Evolutionary conservation across 2,329 filamentous ascomycete species (phyloP).

Genomic region (Aspergillus clavatus): DNA sequence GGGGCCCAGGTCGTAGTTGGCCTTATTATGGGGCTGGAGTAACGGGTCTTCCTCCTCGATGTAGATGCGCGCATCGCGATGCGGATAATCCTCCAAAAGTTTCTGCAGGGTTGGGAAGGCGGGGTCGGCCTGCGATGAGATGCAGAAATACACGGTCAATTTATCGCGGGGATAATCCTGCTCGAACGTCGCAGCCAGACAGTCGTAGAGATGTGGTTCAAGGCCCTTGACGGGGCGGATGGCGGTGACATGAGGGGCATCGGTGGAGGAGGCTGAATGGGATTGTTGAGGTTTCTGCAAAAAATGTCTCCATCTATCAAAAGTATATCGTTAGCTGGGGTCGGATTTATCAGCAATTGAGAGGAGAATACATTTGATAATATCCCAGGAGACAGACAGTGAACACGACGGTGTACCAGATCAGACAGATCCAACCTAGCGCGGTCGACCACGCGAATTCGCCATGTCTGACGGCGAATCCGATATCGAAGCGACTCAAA

Average conservation of each 20-base stretch:
- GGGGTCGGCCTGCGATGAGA: constrained; percentile 69
- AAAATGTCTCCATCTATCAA: constrained; percentile 51
- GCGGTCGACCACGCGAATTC: constrained; percentile 33
- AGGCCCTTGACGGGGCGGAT: constrained; percentile 91
- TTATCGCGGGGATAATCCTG: constrained; percentile 75
- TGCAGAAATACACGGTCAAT: constrained; percentile 75
- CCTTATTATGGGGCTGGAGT: constrained; percentile 51
- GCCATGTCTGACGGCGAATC: constrained; percentile 26
- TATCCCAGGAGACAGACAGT: constrained; percentile 56
- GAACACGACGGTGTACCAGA: constrained; percentile 54
- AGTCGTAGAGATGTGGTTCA: constrained; percentile 86
- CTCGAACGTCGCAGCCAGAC: constrained; percentile 76
- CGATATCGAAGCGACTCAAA: constrained; percentile 17
- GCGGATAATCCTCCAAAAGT: constrained; percentile 68
- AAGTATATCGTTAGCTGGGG: constrained; percentile 7
- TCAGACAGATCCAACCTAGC: constrained; percentile 44
- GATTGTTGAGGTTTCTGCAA: constrained; percentile 43
- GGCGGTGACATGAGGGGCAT: constrained; percentile 77
- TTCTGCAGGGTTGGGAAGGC: constrained; percentile 69
- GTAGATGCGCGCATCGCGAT: constrained; percentile 65
- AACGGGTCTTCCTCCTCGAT: constrained; percentile 77
- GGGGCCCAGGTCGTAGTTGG: constrained; percentile 65
- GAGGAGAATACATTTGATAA: constrained; percentile 50
- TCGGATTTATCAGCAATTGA: constrained; percentile 1
- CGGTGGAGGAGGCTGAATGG: constrained; percentile 32